Base-by-base conservation (phyloP, 140 eudicot species). In the Bidens hawaiensis region DNA sequence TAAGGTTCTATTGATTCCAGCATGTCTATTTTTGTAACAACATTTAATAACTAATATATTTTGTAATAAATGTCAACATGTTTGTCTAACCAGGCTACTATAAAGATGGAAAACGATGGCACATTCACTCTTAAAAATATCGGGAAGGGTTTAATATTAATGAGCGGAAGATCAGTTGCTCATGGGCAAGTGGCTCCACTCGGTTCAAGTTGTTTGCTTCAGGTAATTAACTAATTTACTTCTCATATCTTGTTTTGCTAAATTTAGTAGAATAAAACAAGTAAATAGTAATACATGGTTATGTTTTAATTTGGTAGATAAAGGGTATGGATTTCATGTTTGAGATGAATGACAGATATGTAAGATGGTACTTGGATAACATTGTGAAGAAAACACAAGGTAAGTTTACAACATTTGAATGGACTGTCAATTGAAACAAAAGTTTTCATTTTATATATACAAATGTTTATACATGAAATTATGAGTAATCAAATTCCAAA, bases 91-190 rank as follows among this genome's bases (percentile, higher is more conserved):
- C 63, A 82, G 94, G 96, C 84, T 63, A 75, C 55, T 21, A 82
- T 85, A 70, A 82, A 76, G 77, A 75, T 88, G 96, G 96, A 79
- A 23, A 47, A 64, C 12, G 80, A 85, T 75, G 96, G 90, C 43
- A 65, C 85, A 24, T 88, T 88, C 79, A 65, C 34, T 24, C 25
- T 88, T 17, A 75, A 70, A 72, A 88, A 85, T 73, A 65, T 85
- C 25, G 96, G 96, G 28, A 82, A 76, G 78, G 59, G 80, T 73
- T 50, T 78, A 45, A 78, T 88, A 15, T 77, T 63, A 0, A 81
- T 85, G 36, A 80, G 78, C 56, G 87, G 83, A 52, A 60, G 54
- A 30, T 30, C 77, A 8, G 64, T 85, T 41, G 71, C 60, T 48
- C 65, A 45, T 54, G 94, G 89, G 51, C 78, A 85, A 65, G 52